Conservation (phyloP, 192 early-diverging fungal genomes). For the Cetraspora pellucida region DNA sequence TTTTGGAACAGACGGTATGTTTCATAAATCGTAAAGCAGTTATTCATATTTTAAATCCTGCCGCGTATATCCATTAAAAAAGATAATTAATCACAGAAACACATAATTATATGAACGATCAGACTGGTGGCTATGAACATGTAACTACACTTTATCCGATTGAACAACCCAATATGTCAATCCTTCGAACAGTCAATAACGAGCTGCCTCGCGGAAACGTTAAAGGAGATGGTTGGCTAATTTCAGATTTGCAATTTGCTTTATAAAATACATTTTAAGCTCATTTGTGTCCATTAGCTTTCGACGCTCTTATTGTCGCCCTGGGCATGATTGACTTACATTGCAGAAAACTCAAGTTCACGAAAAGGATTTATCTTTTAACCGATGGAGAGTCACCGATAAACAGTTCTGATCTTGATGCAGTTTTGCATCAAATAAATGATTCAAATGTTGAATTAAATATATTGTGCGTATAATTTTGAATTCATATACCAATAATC, state of each 20-base stretch:
- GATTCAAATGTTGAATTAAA: slow-evolving; percentile 42
- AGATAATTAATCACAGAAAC: slow-evolving; percentile 44
- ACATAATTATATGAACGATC: slow-evolving; percentile 53
- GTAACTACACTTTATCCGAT: slow-evolving; percentile 41
- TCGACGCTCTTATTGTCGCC: slow-evolving; percentile 67
- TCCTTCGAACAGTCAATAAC: slow-evolving; percentile 53
- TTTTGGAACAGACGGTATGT: slow-evolving; percentile 58
- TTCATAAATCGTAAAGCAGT: background rate
- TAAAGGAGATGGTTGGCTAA: slow-evolving; percentile 57
- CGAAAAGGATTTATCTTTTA: slow-evolving; percentile 67
- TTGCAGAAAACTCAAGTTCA: slow-evolving; percentile 64
- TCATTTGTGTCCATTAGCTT: slow-evolving; percentile 42
- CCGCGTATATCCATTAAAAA: background rate
- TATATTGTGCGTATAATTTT: slow-evolving; percentile 54
- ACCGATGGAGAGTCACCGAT: slow-evolving; percentile 61
- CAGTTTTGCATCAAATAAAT: slow-evolving; percentile 38
- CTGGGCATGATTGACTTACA: slow-evolving; percentile 54
- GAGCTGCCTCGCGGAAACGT: slow-evolving; percentile 44
- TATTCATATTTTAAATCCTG: background rate
- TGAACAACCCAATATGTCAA: slow-evolving; percentile 47
- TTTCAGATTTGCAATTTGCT: slow-evolving; percentile 17
- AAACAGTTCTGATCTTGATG: slow-evolving; percentile 47
- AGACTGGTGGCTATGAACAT: slow-evolving; percentile 45
- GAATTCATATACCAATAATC: background rate
- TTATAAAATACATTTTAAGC: slow-evolving; percentile 27